phyloP scores from a whole-genome alignment of 2,329 filamentous ascomycete species.

The Botryotinia calthae region DNA sequence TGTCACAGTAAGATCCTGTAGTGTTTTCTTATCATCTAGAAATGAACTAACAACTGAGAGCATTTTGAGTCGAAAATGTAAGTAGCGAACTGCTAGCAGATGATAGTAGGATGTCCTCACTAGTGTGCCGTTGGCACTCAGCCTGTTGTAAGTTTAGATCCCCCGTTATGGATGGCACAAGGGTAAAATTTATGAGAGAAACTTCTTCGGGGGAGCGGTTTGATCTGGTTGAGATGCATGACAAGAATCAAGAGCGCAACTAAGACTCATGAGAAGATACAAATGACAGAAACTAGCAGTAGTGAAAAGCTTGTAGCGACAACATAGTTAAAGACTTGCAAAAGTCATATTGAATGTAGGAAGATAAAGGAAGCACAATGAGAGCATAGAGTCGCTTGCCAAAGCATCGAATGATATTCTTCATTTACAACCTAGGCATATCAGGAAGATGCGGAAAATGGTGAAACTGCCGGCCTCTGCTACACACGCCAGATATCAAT shows the following conservation, averaged over 20 bases:
- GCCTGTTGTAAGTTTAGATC: too few relatives aligned
- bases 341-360: not conserved
- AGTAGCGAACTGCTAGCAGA: not conserved
- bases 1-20: too few relatives aligned
- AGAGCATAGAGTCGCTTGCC: not conserved
- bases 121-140: not conserved
- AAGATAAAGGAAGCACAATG: not conserved
- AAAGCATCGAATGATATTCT: not conserved
- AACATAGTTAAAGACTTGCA: not conserved
- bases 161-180: not conserved
- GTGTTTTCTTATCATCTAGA: not conserved
- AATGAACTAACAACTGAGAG: not conserved
- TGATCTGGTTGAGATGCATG: not conserved
- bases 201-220: not conserved
- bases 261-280: not conserved
- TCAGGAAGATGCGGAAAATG: not conserved
- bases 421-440: not conserved
- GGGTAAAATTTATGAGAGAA: not conserved
- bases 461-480: not conserved
- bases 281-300: not conserved
- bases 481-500: not conserved
- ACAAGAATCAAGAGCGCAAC: not conserved
- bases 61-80: not conserved
- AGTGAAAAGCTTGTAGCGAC: not conserved
- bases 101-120: not conserved